A percentile compares a stretch with the other conserved stretches of the same genome.
These are phyloP conservation scores for Trypanosoma boissoni DNA, from an alignment of 208 protist species.

Conservation along the genomic window DNA sequence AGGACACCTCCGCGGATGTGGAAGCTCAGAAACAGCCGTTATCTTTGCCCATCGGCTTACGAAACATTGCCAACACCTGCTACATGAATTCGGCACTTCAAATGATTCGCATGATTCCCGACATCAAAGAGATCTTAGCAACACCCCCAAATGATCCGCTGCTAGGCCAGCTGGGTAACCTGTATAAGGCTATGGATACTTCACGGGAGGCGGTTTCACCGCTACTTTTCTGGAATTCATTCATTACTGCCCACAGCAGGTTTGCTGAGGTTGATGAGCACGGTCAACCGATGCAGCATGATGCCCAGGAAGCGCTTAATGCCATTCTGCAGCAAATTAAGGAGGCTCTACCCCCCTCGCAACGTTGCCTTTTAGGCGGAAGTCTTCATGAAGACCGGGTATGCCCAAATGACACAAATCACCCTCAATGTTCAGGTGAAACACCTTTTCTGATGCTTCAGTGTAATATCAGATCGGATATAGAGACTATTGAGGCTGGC, in stretches of 20 bases:
- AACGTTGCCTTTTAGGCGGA: constrained; percentile 49
- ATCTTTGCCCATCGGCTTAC: constrained; percentile 42
- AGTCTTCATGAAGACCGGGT: constrained; percentile 40
- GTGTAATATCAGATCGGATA: constrained; percentile 81
- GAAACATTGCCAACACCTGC: constrained; percentile 88
- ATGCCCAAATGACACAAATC: constrained; percentile 50
- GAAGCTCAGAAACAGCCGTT: constrained; percentile 17
- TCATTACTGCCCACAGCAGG: constrained; percentile 42
- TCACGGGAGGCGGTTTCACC: constrained; percentile 36
- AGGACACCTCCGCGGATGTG: too few relatives aligned
- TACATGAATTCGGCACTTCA: constrained; percentile 89
- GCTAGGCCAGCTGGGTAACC: constrained; percentile 26
- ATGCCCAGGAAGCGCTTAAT: constrained; percentile 77
- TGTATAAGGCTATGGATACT: constrained; percentile 47
- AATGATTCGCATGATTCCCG: constrained; percentile 76
- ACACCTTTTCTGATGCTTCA: constrained; percentile 71
- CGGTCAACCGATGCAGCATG: constrained; percentile 79
- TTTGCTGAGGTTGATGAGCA: constrained; percentile 68
- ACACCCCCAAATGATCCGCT: constrained; percentile 38
- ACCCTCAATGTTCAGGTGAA: constrained; percentile 12
- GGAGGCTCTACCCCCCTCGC: constrained; percentile 30
- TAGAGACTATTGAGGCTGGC: constrained; percentile 74
- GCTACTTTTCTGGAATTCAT: constrained; percentile 44
- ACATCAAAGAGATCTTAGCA: constrained; percentile 42
- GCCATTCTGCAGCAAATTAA: constrained; percentile 43